A percentile compares a stretch with the other conserved stretches of the same genome.
These are phyloP conservation scores for Sphagnum tenellum DNA, from an alignment of 225 moss, liverwort and hornwort species.

Conservation along the genomic window DNA sequence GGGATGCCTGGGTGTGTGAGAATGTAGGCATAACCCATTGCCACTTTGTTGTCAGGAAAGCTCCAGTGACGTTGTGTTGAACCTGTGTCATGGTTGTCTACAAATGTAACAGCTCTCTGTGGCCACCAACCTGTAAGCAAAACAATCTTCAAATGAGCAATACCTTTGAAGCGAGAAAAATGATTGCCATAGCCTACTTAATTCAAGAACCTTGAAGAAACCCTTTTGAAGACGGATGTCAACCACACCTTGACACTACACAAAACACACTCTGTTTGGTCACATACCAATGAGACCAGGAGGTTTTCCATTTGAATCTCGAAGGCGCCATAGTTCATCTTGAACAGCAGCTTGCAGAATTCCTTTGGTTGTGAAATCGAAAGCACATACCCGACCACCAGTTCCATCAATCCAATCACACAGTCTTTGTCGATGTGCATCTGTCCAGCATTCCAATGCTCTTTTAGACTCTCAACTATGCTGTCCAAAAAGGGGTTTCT, in stretches of 20 bases:
- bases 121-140: constrained; percentile 37
- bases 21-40: constrained; percentile 44
- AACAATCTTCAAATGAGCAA: neutral
- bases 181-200: too few relatives aligned
- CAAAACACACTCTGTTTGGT: too few relatives aligned
- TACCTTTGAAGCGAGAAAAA: neutral
- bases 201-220: too few relatives aligned
- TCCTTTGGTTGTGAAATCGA: constrained; percentile 85
- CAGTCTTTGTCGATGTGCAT: constrained; percentile 52
- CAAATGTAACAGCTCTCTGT: constrained; percentile 34
- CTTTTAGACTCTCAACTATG: neutral
- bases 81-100: constrained; percentile 46
- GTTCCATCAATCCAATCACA: constrained; percentile 85
- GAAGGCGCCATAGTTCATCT: constrained; percentile 58
- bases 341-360: constrained; percentile 64
- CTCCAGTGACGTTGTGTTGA: constrained; percentile 44
- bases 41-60: constrained; percentile 35
- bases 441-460: constrained; percentile 12
- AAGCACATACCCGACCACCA: constrained; percentile 35
- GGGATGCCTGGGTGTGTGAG: constrained; percentile 44
- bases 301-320: constrained; percentile 47
- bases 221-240: too few relatives aligned
- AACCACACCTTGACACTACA: too few relatives aligned
- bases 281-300: constrained; percentile 66
- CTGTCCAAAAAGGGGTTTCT: neutral